Conservation (phyloP, 177 flowering plant genomes). For the Vitis hybrid region DNA sequence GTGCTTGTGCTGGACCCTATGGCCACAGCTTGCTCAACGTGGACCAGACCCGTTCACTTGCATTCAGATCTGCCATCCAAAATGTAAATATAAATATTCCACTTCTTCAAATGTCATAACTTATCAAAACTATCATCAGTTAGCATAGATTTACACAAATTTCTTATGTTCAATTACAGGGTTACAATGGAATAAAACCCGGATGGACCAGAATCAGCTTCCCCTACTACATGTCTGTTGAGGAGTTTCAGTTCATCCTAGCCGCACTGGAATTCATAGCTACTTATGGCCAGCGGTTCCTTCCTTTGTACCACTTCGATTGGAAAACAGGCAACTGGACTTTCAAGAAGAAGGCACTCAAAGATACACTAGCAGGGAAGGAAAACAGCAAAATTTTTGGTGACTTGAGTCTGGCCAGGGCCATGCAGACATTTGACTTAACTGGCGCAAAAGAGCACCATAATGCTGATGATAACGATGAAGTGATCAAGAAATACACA, state of each 20-base stretch:
- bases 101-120: not conserved
- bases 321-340: slow-evolving; percentile 62
- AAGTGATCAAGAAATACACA: slow-evolving; percentile 15
- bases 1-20: slow-evolving; percentile 88
- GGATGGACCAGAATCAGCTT: slow-evolving; percentile 86
- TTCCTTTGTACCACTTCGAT: slow-evolving; percentile 52
- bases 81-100: slow-evolving; percentile 32
- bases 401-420: slow-evolving; percentile 3
- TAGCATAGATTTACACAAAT: no score
- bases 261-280: slow-evolving; percentile 63
- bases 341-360: slow-evolving; percentile 25
- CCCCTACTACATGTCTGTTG: slow-evolving; percentile 64
- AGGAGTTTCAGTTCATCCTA: slow-evolving; percentile 67
- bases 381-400: not conserved
- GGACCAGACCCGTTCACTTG: slow-evolving; percentile 35
- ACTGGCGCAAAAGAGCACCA: no score
- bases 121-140: not conserved
- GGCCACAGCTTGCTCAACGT: slow-evolving; percentile 58
- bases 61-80: slow-evolving; percentile 41
- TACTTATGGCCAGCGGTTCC: slow-evolving; percentile 62
- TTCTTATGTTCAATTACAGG: slow-evolving; percentile 25
- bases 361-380: slow-evolving; percentile 5
- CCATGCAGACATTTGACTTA: not conserved
- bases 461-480: not conserved
- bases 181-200: slow-evolving; percentile 61